Base-by-base conservation (phyloP, 352 stramenopile species). In the Elongisporangium prolatum region DNA sequence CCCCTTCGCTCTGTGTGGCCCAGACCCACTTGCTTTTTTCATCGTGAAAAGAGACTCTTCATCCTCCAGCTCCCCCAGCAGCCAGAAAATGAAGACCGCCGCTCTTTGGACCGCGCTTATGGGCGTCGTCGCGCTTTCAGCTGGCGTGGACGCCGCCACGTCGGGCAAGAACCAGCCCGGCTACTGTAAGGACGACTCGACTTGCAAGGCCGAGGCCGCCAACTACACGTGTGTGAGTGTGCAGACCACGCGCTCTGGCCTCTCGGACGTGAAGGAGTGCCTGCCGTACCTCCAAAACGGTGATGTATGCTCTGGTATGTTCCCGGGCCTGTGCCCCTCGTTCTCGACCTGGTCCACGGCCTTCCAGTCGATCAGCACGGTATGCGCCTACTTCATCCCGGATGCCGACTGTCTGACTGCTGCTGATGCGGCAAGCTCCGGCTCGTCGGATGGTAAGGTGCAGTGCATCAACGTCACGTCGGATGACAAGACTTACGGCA, bases 231-330 rank as follows among this genome's bases (percentile, higher is more conserved):
- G 82, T 60, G 75, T 92, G 56, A 74, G 61, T 40, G 76, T 92
- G 56, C 82, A 92, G 74, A 92, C 82, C n/a, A 94, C 82, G 55
- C 82, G 84, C 44, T 68, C 68, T 21, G 70, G 64, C 50, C 84
- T 81, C 18, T 69, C 77, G 34, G 68, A 86, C 53, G 84, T 90
- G 38, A 92, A 94, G 77, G 77, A 91, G 67, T 91, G 84, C 53
- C 64, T 94, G 48, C 77, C 84, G 0, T 86, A 75, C 60, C 61
- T 60, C 50, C 18, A 52, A 17, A 61, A 73, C 59, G 67, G 67
- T 38, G 70, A 85, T 49, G 71, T 90, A 59, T 92, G 82, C 74
- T 77, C 80, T 18, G 80, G 80, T 56, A 69, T 60, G 17, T 68
- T 55, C 22, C 71, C 80, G 2, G 82, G 82, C 3, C 69, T 87